Percentiles rank a stretch among this genome's conserved stretches.
Conservation (phyloP, 148 eudicot species). For the Pharnaceum exiguum region DNA sequence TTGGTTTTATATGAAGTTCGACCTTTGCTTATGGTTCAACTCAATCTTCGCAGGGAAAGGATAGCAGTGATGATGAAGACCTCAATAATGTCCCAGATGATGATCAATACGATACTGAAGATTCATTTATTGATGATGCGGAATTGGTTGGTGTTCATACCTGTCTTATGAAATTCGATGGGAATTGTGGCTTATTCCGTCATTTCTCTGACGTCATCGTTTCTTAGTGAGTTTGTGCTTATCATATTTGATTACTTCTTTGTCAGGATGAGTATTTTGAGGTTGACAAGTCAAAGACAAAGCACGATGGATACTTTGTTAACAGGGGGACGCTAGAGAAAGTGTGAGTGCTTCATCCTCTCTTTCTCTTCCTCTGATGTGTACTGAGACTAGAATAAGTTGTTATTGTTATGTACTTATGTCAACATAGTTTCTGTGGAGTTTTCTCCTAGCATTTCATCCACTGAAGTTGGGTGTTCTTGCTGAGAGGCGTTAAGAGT, state of each 20-base stretch:
- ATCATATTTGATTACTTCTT: slow-evolving; percentile 5
- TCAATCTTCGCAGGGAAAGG: slow-evolving; percentile 55
- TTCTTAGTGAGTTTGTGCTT: too few relatives aligned
- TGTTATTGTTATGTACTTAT: not conserved
- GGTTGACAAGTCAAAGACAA: slow-evolving; percentile 93
- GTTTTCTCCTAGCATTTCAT: too few relatives aligned
- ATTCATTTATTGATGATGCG: slow-evolving; percentile 94
- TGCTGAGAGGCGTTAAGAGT: too few relatives aligned
- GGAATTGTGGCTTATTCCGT: not conserved
- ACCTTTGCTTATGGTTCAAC: slow-evolving; percentile 3
- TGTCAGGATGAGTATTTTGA: slow-evolving; percentile 95
- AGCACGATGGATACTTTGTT: slow-evolving; percentile 97
- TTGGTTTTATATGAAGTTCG: not conserved
- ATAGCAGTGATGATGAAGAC: slow-evolving; percentile 95
- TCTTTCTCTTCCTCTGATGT: slow-evolving; percentile 6
- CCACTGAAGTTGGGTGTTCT: too few relatives aligned
- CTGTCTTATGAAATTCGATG: not conserved
- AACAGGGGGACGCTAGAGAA: slow-evolving; percentile 89
- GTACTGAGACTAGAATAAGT: not conserved
- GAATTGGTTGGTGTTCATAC: slow-evolving; percentile 70
- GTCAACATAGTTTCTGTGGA: too few relatives aligned
- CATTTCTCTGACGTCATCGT: not conserved
- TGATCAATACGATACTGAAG: slow-evolving; percentile 97
- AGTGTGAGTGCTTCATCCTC: slow-evolving; percentile 40
- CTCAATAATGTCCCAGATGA: slow-evolving; percentile 84